Base-by-base conservation (phyloP, 2,329 filamentous ascomycete species). In the Neonectria neomacrospora region DNA sequence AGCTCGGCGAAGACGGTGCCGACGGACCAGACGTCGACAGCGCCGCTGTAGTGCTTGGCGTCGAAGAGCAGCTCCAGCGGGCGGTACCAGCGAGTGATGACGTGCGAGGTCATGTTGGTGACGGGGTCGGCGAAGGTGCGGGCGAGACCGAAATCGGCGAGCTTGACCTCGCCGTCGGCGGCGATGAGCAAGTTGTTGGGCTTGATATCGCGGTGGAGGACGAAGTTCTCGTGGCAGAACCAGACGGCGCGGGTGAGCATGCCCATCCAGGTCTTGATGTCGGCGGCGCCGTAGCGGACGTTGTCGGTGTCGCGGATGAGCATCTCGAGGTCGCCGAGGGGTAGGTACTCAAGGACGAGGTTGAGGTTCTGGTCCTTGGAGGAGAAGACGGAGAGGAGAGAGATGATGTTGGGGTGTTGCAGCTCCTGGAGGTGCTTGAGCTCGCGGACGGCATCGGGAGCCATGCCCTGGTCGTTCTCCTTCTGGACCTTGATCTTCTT, bases 191-290 rank as follows among this genome's bases (percentile, higher is more conserved):
- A 82, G 82, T 99, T 99, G 86, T 98, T 98, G 51, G 95, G 95
- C 81, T 99, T 99, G 83, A 99, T 98, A 83, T 99, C 96, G 72
- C 96, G 92, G 80, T 99, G 96, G 30, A 99, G 85, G 18, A 99
- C 88, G 73, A 91, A 95, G 78, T 96, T 96, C 76, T 94, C 92
- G 79, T 99, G 96, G 79, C 96, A 98, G 83, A 97, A 99, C 90
- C 93, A 97, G 28, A 98, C 89, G 26, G 92, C 96, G 44, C 95
- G 90, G 28, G 87, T 88, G n/a, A 98, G 86, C 96, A 98, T 98
- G 67, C 92, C 92, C 90, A 97, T 97, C 96, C 96, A 99, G 16
- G 94, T 91, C 79, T 99, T 99, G 78, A 98, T 94, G 78, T 99
- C 96, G 18, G 92, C 91, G 11, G 89, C 88, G 65, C 92, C 92